A percentile compares a stretch with the other conserved stretches of the same genome.
phyloP scores from a whole-genome alignment of 306 rosid species.

The Pyrus communis region DNA sequence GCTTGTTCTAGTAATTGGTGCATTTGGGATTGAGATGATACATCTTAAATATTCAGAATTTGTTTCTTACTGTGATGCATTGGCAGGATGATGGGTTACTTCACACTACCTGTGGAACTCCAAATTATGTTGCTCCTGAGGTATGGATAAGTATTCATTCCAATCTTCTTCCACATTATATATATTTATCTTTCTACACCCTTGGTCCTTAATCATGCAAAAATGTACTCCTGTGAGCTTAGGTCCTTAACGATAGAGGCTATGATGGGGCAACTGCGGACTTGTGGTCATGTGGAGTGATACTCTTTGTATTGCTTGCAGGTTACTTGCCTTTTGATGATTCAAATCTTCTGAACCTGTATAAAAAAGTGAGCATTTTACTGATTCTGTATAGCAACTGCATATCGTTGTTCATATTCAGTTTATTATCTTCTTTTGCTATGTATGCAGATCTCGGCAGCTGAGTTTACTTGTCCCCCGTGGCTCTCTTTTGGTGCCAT shows the following conservation, averaged over 20 bases:
- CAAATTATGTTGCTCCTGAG: constrained; percentile 99
- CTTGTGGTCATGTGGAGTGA: constrained; percentile 99
- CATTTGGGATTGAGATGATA: not conserved
- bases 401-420: constrained; percentile 9
- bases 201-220: constrained; percentile 12
- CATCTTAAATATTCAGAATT: constrained; percentile 1
- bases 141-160: constrained; percentile 28
- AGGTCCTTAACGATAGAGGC: constrained; percentile 95
- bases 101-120: constrained; percentile 98
- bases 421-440: constrained; percentile 23
- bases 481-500: constrained; percentile 90
- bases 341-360: constrained; percentile 74
- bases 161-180: not conserved
- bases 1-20: not conserved
- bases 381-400: constrained; percentile 5
- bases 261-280: constrained; percentile 95
- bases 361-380: constrained; percentile 65
- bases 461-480: constrained; percentile 87
- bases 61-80: constrained; percentile 15
- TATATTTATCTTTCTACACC: not conserved
- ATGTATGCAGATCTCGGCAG: constrained; percentile 75
- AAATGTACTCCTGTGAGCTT: constrained; percentile 7
- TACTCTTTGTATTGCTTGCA: constrained; percentile 94
- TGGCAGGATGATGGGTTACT: constrained; percentile 92
- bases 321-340: constrained; percentile 99